Percentiles rank a stretch among this genome's conserved stretches.
Evolutionary conservation across 2,329 filamentous ascomycete genomes (phyloP).

Genomic region (Pseudomassariella vexata): DNA sequence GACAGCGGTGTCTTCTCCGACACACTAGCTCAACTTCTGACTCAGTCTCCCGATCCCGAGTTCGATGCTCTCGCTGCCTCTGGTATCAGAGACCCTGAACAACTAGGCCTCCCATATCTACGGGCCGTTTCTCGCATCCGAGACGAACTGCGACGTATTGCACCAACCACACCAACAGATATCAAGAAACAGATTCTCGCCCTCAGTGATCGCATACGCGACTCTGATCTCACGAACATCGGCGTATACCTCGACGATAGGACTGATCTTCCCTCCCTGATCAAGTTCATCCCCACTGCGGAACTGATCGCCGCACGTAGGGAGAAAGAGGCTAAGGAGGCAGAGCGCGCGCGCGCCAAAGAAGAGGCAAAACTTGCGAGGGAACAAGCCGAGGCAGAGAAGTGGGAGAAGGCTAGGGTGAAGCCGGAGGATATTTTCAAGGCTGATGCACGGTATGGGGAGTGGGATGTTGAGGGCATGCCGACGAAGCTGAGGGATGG

Average conservation of each 20-base stretch:
- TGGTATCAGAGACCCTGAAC: slow-evolving; percentile 46
- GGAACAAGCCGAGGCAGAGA: slow-evolving; percentile 47
- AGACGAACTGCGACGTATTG: slow-evolving; percentile 55
- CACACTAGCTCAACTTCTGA: slow-evolving; percentile 35
- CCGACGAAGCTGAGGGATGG: slow-evolving; percentile 74
- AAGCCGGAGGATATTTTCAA: slow-evolving; percentile 52
- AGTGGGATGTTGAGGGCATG: slow-evolving; percentile 78
- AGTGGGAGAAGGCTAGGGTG: slow-evolving; percentile 52
- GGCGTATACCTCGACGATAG: slow-evolving; percentile 87
- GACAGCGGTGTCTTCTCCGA: slow-evolving; percentile 42
- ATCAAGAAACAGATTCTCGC: slow-evolving; percentile 67
- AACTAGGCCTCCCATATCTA: slow-evolving; percentile 49
- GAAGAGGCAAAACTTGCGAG: slow-evolving; percentile 47
- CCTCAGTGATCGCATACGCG: slow-evolving; percentile 75
- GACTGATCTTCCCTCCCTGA: slow-evolving; percentile 62
- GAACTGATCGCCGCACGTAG: slow-evolving; percentile 53
- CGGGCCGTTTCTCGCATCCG: slow-evolving; percentile 51
- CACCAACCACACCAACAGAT: slow-evolving; percentile 36
- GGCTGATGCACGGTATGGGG: slow-evolving; percentile 55
- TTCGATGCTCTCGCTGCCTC: slow-evolving; percentile 37
- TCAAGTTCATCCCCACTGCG: slow-evolving; percentile 57
- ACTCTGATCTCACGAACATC: slow-evolving; percentile 73
- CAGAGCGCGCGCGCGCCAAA: slow-evolving; percentile 52
- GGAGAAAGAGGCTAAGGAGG: slow-evolving; percentile 54
- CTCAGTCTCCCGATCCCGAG: slow-evolving; percentile 36